Percentiles rank a stretch among this genome's conserved stretches.
Conservation (phyloP, 257 asterid genomes). For the Nicotiana benthamiana region DNA sequence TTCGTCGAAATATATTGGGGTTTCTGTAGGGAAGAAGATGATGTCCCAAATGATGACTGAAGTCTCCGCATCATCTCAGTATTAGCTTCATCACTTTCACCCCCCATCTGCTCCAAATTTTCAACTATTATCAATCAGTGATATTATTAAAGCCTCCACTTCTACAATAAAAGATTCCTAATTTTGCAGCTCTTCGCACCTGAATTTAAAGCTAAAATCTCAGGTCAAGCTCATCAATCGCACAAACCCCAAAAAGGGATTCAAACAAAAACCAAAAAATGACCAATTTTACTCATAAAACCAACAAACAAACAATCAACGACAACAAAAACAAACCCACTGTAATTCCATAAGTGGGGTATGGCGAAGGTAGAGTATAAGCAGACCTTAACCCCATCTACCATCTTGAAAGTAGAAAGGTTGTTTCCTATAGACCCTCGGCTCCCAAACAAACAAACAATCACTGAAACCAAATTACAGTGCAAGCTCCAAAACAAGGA, state of each 20-base stretch:
- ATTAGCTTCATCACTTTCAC: constrained; percentile 50
- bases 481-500: not conserved
- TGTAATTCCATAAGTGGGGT: no score
- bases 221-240: not conserved
- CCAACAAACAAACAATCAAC: not conserved
- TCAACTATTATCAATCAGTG: not conserved
- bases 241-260: not conserved
- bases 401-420: no score
- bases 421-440: no score
- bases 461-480: not conserved
- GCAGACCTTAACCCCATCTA: no score
- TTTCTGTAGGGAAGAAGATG: constrained; percentile 43
- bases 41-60: constrained; percentile 64
- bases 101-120: constrained; percentile 37
- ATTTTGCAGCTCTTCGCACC: not conserved
- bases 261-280: not conserved
- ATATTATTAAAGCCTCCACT: not conserved
- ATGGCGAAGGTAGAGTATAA: no score
- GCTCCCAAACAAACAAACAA: not conserved
- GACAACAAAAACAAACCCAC: no score
- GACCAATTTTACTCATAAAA: not conserved
- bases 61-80: constrained; percentile 51
- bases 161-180: not conserved
- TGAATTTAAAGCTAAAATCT: not conserved
- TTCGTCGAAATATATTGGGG: constrained; percentile 33